phyloP scores from a whole-genome alignment of 1,139 yeast genomes.

The Suhomyces taliae region DNA sequence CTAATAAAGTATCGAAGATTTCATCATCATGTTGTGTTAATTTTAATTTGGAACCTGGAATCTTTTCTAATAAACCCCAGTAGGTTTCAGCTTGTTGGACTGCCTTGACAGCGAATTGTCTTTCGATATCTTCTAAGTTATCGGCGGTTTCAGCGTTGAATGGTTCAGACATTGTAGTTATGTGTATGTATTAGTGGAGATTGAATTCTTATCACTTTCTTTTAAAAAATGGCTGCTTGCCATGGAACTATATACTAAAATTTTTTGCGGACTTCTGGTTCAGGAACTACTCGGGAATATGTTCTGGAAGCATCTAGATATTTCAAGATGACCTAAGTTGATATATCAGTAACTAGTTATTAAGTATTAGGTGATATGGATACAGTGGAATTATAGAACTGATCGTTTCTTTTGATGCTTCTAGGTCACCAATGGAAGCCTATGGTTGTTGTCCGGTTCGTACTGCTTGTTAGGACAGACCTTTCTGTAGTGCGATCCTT shows the following conservation, averaged over 20 bases:
- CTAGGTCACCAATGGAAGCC: too few relatives aligned
- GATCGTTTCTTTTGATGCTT: too few relatives aligned
- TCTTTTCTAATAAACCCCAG: slow-evolving; percentile 74
- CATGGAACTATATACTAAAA: neutral
- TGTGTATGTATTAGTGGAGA: neutral
- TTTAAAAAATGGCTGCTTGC: neutral
- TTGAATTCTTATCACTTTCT: neutral
- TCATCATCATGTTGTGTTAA: slow-evolving; percentile 83
- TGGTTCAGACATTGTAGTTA: slow-evolving; percentile 17
- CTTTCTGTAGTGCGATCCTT: too few relatives aligned
- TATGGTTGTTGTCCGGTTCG: too few relatives aligned
- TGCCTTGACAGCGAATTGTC: slow-evolving; percentile 96
- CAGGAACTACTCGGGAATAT: neutral
- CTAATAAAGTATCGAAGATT: slow-evolving; percentile 65
- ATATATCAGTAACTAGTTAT: neutral
- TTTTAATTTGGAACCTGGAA: slow-evolving; percentile 77
- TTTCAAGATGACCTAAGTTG: neutral
- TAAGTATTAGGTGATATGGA: neutral
- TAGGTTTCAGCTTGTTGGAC: slow-evolving; percentile 94
- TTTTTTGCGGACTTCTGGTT: neutral
- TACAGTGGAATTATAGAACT: neutral
- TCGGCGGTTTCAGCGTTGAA: slow-evolving; percentile 59
- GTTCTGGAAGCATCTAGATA: neutral
- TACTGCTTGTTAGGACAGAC: too few relatives aligned
- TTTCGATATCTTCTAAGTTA: slow-evolving; percentile 73